A percentile compares a stretch with the other conserved stretches of the same genome.
phyloP scores from a whole-genome alignment of 2,329 filamentous ascomycete species.

The Cladosporium sp. region DNA sequence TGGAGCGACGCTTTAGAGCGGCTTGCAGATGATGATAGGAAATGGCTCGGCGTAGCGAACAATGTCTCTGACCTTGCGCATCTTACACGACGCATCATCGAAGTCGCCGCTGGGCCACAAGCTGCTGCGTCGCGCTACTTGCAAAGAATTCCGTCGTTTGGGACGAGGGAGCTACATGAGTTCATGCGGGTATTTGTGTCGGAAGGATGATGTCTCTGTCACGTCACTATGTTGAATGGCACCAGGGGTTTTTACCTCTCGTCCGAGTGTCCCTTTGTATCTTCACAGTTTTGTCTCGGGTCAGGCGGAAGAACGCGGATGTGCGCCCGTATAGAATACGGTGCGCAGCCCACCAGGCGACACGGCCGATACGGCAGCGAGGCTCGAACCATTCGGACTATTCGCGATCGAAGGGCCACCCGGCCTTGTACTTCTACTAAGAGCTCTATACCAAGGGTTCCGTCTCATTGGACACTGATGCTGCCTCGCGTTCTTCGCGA shows the following conservation, averaged over 20 bases:
- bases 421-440: background rate
- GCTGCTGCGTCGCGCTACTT: constrained; percentile 9
- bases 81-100: background rate
- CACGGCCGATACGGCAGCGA: background rate
- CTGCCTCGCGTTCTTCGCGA: background rate
- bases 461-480: background rate
- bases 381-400: background rate
- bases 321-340: background rate
- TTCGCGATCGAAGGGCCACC: background rate
- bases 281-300: background rate
- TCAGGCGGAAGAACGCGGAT: background rate
- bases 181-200: constrained; percentile 12
- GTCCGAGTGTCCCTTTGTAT: background rate
- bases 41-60: constrained; percentile 18
- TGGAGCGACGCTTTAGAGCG: constrained; percentile 7
- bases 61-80: constrained; percentile 8
- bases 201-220: background rate
- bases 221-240: background rate
- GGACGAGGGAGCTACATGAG: constrained; percentile 9
- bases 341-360: background rate
- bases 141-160: constrained; percentile 1
- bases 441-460: background rate
- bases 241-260: no score
- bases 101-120: background rate
- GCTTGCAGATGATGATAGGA: constrained; percentile 8